Percentiles rank a stretch among this genome's conserved stretches.
Conservation (phyloP, 352 stramenopile species). For the Phytophthora tentaculata region DNA sequence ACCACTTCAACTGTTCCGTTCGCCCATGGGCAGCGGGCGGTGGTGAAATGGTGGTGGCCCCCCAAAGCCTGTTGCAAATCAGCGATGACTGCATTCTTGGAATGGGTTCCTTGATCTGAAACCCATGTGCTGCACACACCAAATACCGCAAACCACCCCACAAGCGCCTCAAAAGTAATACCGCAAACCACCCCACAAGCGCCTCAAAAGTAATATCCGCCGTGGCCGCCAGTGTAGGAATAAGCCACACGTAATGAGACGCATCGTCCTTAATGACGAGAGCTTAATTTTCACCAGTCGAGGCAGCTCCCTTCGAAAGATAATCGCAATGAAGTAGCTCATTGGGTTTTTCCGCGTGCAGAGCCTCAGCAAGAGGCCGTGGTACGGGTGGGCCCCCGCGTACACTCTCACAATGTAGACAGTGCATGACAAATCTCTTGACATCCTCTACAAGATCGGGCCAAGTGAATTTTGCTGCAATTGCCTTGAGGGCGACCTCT, state of each 20-base stretch:
- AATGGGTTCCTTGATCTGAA: neutral
- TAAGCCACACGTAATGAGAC: neutral
- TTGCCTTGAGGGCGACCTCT: neutral
- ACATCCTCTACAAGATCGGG: neutral
- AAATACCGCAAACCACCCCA: neutral
- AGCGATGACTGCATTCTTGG: neutral
- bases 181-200: neutral
- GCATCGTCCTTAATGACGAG: slow-evolving; percentile 2
- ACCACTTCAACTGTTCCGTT: neutral
- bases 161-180: neutral
- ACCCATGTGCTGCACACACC: neutral
- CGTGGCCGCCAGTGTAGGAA: neutral
- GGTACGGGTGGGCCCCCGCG: neutral
- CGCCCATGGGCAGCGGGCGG: neutral
- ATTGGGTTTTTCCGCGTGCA: neutral
- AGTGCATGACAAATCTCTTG: neutral
- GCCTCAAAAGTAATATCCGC: neutral
- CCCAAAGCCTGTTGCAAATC: neutral
- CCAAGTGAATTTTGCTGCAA: neutral
- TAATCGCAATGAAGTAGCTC: slow-evolving; percentile 1
- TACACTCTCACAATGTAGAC: slow-evolving; percentile 2
- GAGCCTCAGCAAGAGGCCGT: neutral
- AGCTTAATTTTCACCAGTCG: neutral
- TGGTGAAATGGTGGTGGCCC: neutral
- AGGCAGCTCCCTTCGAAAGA: neutral